Base-by-base conservation (phyloP, 2,329 filamentous ascomycete genomes). In the Clonostachys rosea region DNA sequence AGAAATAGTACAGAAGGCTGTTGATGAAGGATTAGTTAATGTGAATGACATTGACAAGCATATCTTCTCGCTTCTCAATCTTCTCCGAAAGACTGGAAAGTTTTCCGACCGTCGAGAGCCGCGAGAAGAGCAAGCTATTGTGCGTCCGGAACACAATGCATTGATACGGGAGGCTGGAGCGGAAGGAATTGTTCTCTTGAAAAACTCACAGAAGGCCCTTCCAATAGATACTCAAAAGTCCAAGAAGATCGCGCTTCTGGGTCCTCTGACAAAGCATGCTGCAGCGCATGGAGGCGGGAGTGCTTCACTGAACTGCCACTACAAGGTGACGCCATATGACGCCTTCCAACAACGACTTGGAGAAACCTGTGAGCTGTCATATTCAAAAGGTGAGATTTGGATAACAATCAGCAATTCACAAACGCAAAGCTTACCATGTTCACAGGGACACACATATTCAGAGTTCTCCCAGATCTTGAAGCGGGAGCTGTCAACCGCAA, bases 131-230 rank as follows among this genome's bases (percentile, higher is more conserved):
- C 24, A 30, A 30, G 24, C 24, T 10, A 10, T 30, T 30, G 9
- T 30, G 24, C 24, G 24, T 5, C 24, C 24, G 8, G 61, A 67
- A 39, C 42, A 55, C 4, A 40, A 56, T 3, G 50, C 24, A 1
- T 52, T 60, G 44, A 58, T 60, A 17, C 54, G 56, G 2, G 52
- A 57, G 4, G 52, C 55, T 3, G 57, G 56, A 4, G 55, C 57
- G 1, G 75, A 81, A 47, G 80, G 79, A 0, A 78, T 84, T 10
- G 81, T 86, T 2, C 70, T 86, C 11, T 64, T 86, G 35, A 85
- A 86, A 63, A 87, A 87, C 49, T 69, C 72, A 24, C 61, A 65
- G 11, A 62, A 79, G 3, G 66, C 87, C 2, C 56, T 81, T 5
- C 69, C 49, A 1, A 56, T 50, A 5, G 48, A 50, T 4, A 51